Evolutionary conservation across 2,329 filamentous ascomycete genomes (phyloP).

Genomic region (Penicillium sp.): DNA sequence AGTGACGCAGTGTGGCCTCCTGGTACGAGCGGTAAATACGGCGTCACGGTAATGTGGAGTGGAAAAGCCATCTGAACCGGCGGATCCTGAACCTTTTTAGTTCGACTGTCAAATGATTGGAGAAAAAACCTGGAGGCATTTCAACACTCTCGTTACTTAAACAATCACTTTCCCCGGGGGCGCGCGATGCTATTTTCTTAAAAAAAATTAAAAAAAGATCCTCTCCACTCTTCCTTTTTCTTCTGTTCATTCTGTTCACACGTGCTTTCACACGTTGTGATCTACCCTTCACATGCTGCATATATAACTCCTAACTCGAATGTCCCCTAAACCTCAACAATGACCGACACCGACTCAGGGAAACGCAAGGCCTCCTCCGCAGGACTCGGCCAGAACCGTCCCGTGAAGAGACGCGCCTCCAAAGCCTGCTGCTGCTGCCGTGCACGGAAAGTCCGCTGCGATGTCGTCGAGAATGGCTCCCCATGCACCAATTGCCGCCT

Average conservation of each 20-base stretch:
- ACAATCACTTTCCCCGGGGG: slow-evolving; percentile 28
- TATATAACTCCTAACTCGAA: slow-evolving; percentile 13
- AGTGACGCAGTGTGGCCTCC: background rate
- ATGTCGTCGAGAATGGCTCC: slow-evolving; percentile 82
- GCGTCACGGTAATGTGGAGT: background rate
- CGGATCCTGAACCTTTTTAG: background rate
- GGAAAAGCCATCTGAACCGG: background rate
- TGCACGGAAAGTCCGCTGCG: slow-evolving; percentile 87
- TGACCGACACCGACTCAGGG: slow-evolving; percentile 37
- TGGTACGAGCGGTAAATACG: background rate
- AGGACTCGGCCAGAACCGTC: slow-evolving; percentile 56
- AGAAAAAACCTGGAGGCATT: slow-evolving; percentile 19
- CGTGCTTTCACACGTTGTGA: background rate
- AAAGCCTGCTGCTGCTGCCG: slow-evolving; percentile 88
- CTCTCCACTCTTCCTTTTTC: slow-evolving; percentile 25
- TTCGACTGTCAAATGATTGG: background rate
- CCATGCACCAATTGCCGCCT: slow-evolving; percentile 83
- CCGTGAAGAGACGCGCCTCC: slow-evolving; percentile 81
- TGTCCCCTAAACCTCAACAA: slow-evolving; percentile 23
- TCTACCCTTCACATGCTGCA: slow-evolving; percentile 1
- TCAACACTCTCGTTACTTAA: slow-evolving; percentile 29
- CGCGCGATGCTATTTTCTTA: slow-evolving; percentile 11
- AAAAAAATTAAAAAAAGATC: slow-evolving; percentile 15
- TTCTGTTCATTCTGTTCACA: slow-evolving; percentile 5
- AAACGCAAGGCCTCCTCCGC: slow-evolving; percentile 63